Evolutionary conservation across 345 rosid genomes (phyloP), one percentile per base, ranked within the genome.

Genomic region (Nephelium lappaceum): DNA sequence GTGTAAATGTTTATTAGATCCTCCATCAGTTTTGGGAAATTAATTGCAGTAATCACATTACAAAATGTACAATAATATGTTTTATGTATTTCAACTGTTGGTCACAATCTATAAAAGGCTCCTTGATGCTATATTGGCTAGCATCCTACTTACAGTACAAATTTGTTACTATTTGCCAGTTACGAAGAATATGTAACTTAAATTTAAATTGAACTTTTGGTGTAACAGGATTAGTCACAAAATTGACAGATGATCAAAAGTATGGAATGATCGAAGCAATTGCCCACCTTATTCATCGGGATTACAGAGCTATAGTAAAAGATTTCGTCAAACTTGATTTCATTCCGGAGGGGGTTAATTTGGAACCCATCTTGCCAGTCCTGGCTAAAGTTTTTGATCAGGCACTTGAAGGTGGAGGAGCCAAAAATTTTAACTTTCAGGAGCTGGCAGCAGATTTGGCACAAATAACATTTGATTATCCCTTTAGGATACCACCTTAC

Each of bases 181-280:
- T 31, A 31, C 64, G 24, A 67, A 39, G 70, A 31, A 55, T n/a
- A 36, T 63, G 63, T 55, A 57, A 70, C 24, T 42, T 76, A 11
- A 63, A 71, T 72, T 63, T 86, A 27, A 84, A 53, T 10, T 65
- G 2, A 14, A 21, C 80, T 85, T 76, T 63, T 81, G 55, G 27
- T 75, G 72, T 71, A 61, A 82, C 87, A 93, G 97, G 99, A 77
- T 90, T 95, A 64, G 99, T 95, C 75, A 95, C 98, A 73, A 95
- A 85, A 83, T 80, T 93, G 85, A 92, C 98, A 2, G 96, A 93
- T 88, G 99, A 95, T 86, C 94, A 95, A 77, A 95, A 95, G 84
- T 95, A 95, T 79, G 99, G 99, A 83, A 95, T 95, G 99, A 88
- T 95, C 71, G 99, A 95, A 88, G 99, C 99, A 63, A 95, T 93